Conservation (phyloP, 495 filamentous ascomycete genomes). For the Penicillium ochrochloron region DNA sequence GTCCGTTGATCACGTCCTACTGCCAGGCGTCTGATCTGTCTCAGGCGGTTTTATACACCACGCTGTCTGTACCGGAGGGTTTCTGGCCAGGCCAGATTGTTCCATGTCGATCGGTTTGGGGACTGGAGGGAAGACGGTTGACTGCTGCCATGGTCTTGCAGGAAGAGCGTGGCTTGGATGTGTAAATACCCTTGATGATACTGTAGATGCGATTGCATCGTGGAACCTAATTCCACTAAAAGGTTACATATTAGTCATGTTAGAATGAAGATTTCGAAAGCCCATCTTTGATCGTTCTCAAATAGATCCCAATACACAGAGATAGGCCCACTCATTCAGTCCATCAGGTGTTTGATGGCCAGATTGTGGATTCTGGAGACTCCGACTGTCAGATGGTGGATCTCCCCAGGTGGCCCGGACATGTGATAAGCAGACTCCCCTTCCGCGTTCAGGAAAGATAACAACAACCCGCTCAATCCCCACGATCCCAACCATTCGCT, state of each 20-base stretch:
- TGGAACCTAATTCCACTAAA: not conserved
- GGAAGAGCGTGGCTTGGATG: constrained; percentile 18
- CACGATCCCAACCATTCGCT: constrained; percentile 7
- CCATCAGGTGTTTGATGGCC: not conserved
- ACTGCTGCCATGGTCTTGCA: constrained; percentile 47
- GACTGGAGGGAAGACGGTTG: constrained; percentile 40
- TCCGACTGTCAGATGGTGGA: constrained; percentile 7
- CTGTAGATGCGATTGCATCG: not conserved
- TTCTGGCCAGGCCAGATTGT: constrained; percentile 47
- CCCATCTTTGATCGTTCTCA: not conserved
- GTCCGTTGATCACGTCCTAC: constrained; percentile 25
- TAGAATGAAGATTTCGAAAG: not conserved
- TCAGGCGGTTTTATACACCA: constrained; percentile 47
- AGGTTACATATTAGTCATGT: not conserved
- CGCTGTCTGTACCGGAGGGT: constrained; percentile 28
- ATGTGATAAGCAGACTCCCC: constrained; percentile 40
- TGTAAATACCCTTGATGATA: constrained; percentile 4
- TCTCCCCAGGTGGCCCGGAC: constrained; percentile 16
- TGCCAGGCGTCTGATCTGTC: constrained; percentile 16
- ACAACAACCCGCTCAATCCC: constrained; percentile 28
- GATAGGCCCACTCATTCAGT: not conserved
- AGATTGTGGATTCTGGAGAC: not conserved
- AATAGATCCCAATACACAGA: not conserved
- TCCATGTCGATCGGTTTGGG: constrained; percentile 55
- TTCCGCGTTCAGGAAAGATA: constrained; percentile 37